Conservation (phyloP, 164 flowering plant genomes). For the Piper betle region DNA sequence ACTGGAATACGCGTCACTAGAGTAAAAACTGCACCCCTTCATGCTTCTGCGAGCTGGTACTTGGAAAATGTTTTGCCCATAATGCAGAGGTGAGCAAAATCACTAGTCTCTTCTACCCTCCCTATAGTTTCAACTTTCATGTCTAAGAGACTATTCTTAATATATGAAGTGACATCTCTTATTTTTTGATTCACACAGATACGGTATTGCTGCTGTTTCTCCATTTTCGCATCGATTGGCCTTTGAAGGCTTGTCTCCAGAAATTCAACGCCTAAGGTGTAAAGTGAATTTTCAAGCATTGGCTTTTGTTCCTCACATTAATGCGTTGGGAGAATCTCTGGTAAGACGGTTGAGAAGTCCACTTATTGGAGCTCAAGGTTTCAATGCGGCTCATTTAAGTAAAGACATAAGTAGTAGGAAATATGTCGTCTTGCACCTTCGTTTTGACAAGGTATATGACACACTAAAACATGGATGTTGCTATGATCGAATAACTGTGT, state of each 20-base stretch:
- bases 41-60: constrained; percentile 95
- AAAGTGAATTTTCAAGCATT: constrained; percentile 90
- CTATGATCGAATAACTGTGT: too few relatives aligned
- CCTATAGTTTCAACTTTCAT: not conserved
- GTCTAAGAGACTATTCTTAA: not conserved
- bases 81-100: constrained; percentile 50
- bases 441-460: constrained; percentile 79
- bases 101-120: not conserved
- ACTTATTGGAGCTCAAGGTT: constrained; percentile 10
- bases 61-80: constrained; percentile 81
- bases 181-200: constrained; percentile 25
- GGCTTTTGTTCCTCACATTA: constrained; percentile 74
- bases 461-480: too few relatives aligned
- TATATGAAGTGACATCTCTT: not conserved
- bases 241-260: constrained; percentile 73
- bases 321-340: constrained; percentile 72
- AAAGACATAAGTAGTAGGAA: constrained; percentile 38
- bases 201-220: constrained; percentile 89
- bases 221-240: constrained; percentile 97
- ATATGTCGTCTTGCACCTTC: constrained; percentile 87
- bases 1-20: constrained; percentile 81
- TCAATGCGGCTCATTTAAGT: constrained; percentile 18
- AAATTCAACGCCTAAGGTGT: constrained; percentile 82
- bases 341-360: constrained; percentile 59
- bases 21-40: constrained; percentile 84